These are phyloP conservation scores for Talinum fruticosum DNA, from an alignment of 148 eudicot species.

Conservation along the genomic window DNA sequence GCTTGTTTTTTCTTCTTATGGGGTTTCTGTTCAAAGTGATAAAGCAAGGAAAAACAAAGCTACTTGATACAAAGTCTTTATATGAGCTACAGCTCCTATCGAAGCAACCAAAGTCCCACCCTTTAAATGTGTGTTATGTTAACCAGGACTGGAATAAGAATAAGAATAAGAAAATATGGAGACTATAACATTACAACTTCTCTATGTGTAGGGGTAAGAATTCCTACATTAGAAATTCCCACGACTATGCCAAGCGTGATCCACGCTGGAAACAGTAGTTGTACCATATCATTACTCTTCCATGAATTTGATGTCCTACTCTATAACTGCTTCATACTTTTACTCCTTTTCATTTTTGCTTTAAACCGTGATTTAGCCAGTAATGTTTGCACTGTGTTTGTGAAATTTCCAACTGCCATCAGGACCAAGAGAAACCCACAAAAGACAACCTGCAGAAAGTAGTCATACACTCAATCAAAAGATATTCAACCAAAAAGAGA, in stretches of 20 bases:
- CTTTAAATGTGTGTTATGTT: neutral
- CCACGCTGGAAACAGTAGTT: too few species aligned
- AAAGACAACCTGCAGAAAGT: conserved; percentile 40
- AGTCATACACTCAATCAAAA: neutral
- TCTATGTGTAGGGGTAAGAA: too few species aligned
- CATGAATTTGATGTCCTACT: conserved; percentile 17
- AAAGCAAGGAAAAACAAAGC: neutral
- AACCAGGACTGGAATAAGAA: neutral
- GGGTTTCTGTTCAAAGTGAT: neutral
- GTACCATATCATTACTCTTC: too few species aligned
- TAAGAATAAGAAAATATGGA: neutral
- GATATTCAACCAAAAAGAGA: neutral
- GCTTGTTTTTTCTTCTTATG: too few species aligned
- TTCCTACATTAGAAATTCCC: too few species aligned
- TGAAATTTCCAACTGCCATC: conserved; percentile 49
- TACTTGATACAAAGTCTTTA: neutral
- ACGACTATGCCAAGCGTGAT: too few species aligned
- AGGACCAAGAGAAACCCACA: conserved; percentile 42
- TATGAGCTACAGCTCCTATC: neutral
- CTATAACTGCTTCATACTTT: conserved; percentile 39
- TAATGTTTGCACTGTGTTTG: conserved; percentile 43
- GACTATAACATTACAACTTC: neutral
- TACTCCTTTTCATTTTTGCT: conserved; percentile 52
- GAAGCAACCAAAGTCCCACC: neutral
- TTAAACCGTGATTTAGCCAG: conserved; percentile 46